Base-by-base conservation (phyloP, 306 rosid genomes). In the Rosa multiflora region DNA sequence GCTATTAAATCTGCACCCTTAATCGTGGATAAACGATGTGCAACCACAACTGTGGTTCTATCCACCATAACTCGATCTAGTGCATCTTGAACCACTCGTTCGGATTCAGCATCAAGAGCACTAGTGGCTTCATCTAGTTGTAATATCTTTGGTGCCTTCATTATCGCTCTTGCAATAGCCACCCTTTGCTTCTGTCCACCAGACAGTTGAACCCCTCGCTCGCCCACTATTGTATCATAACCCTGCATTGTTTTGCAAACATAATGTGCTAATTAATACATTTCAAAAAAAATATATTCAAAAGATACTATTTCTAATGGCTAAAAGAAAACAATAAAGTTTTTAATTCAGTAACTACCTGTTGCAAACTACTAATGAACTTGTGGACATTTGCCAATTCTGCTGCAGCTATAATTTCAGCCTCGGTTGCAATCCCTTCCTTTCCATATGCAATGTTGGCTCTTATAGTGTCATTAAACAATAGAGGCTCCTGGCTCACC, bases 391-490 rank as follows among this genome's bases (percentile, higher is more conserved):
- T 91, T 44, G 92, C 89, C 49, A 85, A 80, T 72, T 91, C 87
- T 49, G 91, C 88, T 10, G 87, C 93, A 66, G 89, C 90, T 40
- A 86, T 69, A 18, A 86, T 89, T 78, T 91, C 96, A 68, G 89
- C 83, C 39, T 91, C 93, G 0, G 87, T 85, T 80, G 87, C 87
- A 83, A 80, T 71, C 40, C 91, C 90, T 53, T 83, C 89, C 79
- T 91, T 89, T 74, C 91, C 93, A 76, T 91, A 91, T 52, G 91
- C 92, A 77, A 89, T 89, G 68, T 89, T 87, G 48, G 86, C 90
- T 26, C 91, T 51, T 6, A 91, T 86, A 8, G 89, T 89, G 23
- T 89, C 92, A 80, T 89, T 86, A 21, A 91, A 89, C 47, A 91
- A 18, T 37, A 85, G 67, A 20, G 93, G 91, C 83, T 91, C 93